Conservation (phyloP, 352 stramenopile genomes). For the Pythium aristosporum region DNA sequence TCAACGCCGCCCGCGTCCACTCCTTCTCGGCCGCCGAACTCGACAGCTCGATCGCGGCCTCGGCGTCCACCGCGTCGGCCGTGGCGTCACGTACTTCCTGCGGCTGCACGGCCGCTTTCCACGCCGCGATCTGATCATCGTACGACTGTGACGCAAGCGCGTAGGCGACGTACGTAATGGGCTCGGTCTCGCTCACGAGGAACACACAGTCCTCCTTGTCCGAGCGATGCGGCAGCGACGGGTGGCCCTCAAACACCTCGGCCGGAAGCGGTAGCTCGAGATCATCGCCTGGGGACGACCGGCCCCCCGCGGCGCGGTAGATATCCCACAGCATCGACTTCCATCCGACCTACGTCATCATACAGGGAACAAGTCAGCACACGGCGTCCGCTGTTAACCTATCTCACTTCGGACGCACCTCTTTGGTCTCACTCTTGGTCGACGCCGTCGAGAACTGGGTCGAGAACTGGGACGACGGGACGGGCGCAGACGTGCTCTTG, state of each 20-base stretch:
- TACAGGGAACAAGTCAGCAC: not conserved
- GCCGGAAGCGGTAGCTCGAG: conserved; percentile 73
- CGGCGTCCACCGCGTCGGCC: not conserved
- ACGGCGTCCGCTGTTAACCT: not conserved
- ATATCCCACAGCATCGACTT: conserved; percentile 68
- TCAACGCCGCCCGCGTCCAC: conserved; percentile 63
- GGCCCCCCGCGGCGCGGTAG: conserved; percentile 52
- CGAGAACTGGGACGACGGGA: not conserved
- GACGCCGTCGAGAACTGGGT: conserved; percentile 5
- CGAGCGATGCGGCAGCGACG: conserved; percentile 86
- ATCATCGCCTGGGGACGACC: conserved; percentile 59
- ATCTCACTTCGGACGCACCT: conserved; percentile 9
- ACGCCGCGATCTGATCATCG: conserved; percentile 63
- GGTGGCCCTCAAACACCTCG: conserved; percentile 73
- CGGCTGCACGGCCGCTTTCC: conserved; percentile 59
- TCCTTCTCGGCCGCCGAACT: conserved; percentile 40
- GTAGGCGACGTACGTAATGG: conserved; percentile 95
- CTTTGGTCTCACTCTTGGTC: conserved; percentile 25
- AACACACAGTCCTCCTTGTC: conserved; percentile 78
- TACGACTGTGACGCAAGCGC: conserved; percentile 92
- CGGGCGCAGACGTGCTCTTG: conserved; percentile 7
- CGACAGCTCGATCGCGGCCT: conserved; percentile 10
- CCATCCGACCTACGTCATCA: conserved; percentile 34
- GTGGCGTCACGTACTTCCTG: not conserved
- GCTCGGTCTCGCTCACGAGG: conserved; percentile 92